Evolutionary conservation across 495 filamentous ascomycete genomes (phyloP), one percentile per base, ranked within the genome.

Genomic region (Aspergillus olivimuriae): DNA sequence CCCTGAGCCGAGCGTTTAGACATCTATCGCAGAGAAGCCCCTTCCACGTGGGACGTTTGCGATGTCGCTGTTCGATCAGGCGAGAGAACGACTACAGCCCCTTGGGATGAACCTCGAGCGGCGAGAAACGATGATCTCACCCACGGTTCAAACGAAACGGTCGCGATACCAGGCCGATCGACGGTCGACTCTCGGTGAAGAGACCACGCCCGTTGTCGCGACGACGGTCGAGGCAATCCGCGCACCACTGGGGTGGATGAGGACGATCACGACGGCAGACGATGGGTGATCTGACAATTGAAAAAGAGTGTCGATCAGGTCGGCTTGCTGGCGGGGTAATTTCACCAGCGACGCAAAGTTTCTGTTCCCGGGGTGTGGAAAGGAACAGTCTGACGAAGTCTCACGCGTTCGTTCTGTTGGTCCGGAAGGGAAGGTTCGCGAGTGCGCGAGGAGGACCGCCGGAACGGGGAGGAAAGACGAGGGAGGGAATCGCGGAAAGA

Each of bases 1-100:
- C 63, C 60, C 52, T 62, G 47, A 20, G 62, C 62, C 15, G 33
- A 33, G 45, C 66, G 61, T 61, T 69, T 69, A 39, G 61, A 65
- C 66, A 69, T 69, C 23, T 60, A 52, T 37, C 30, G 32, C 24
- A 23, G 7, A 36, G 19, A 39, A 43, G 15, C 39, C 18, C 37
- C 45, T 28, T 24, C 16, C 34, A 30, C 34, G 43, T 31, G 11
- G 18, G 23, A 24, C 39, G 31, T 21, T 30, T 8, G 39, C n/a
- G n/a, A n/a, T n/a, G n/a, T n/a, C n/a, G n/a, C n/a, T n/a, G n/a
- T 18, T 17, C 39, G 14, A 15, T 39, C 32, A 28, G 22, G 5
- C 18, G 20, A 16, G 14, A 20, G 28, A 24, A 41, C 23, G 33
- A 42, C 47, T 48, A 46, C 46, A 43, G 37, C 46, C 48, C 47